Evolutionary conservation across 129 eudicot species (phyloP), one percentile per base, ranked within the genome.

Genomic region (Scalesia atractyloides): DNA sequence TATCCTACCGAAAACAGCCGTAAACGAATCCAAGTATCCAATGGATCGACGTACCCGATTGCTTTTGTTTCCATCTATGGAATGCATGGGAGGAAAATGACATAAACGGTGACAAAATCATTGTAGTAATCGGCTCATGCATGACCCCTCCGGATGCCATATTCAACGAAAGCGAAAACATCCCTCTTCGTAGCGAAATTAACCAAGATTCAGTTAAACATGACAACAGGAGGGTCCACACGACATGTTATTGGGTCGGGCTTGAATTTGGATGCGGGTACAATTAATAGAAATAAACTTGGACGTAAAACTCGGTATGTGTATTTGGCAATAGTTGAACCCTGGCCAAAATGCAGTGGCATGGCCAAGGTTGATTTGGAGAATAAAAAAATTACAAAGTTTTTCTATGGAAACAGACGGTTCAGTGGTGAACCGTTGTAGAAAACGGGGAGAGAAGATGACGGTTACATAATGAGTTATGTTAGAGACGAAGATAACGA

Each of bases 321-420:
- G 1, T 88, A 84, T 36, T 8, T 88, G 65, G 97, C 97, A 0
- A 85, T 91, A 74, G 92, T 84, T 3, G 90, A 91, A 13, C 95
- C 97, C 19, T 91, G 95, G 95, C 97, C 97, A 5, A 91, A 86
- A 73, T 84, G 89, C 47, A 20, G 80, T 18, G 96, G 97, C 1
- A 79, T 91, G 7, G 97, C 95, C 2, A 88, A 88, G 80, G 95
- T 91, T 9, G 95, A 91, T 64, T 74, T 91, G 73, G 71, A 2
- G 64, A 88, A 83, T 0, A 84, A 89, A 16, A 8, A 60, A 3
- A 86, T 88, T 22, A 72, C 68, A 13, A 84, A 76, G 44, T 82
- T 44, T 17, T 34, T 80, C 44, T 91, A 83, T 6, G 95, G 92
- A 19, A 70, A 76, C 1, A 17, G 64, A 16, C 74, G 70, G 22